Conservation (phyloP, 1,139 yeast species). For the Debaryomycetaceae sp. region DNA sequence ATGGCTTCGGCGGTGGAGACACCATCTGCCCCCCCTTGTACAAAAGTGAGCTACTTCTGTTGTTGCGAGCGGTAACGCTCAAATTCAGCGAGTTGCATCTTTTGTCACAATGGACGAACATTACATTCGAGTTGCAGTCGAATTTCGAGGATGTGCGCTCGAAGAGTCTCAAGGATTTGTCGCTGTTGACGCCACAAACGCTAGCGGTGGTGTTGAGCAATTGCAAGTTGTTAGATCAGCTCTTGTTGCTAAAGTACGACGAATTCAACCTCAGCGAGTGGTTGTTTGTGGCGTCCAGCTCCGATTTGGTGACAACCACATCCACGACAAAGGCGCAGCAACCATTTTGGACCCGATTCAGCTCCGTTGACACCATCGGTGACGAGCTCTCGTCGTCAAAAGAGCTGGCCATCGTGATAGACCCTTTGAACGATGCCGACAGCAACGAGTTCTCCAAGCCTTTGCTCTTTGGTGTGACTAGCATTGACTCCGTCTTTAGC, state of each 20-base stretch:
- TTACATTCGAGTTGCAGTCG: conserved; percentile 56
- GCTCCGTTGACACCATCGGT: conserved; percentile 13
- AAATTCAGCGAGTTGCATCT: conserved; percentile 63
- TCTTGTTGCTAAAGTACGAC: conserved; percentile 64
- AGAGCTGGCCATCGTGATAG: conserved; percentile 27
- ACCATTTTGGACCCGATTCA: too few species aligned
- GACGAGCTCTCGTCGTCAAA: conserved; percentile 31
- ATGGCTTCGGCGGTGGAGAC: conserved; percentile 8
- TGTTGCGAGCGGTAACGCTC: conserved; percentile 61
- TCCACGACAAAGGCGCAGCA: not conserved
- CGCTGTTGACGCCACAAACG: conserved; percentile 30
- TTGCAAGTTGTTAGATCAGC: conserved; percentile 73
- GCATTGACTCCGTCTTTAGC: conserved; percentile 42
- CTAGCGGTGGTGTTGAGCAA: conserved; percentile 49
- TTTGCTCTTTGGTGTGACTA: conserved; percentile 41
- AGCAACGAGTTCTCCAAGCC: conserved; percentile 29
- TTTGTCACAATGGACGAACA: conserved; percentile 65
- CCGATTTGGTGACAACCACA: conserved; percentile 4
- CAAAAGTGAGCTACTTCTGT: conserved; percentile 46
- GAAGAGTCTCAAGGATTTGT: conserved; percentile 27
- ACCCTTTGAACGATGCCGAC: conserved; percentile 15
- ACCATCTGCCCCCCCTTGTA: conserved; percentile 29
- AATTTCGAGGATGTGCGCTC: conserved; percentile 39
- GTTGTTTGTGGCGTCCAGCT: conserved; percentile 64
- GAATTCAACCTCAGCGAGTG: conserved; percentile 82